Evolutionary conservation across 1,139 yeast genomes (phyloP), one percentile per base, ranked within the genome.

Genomic region (Spathaspora jeffriesii): DNA sequence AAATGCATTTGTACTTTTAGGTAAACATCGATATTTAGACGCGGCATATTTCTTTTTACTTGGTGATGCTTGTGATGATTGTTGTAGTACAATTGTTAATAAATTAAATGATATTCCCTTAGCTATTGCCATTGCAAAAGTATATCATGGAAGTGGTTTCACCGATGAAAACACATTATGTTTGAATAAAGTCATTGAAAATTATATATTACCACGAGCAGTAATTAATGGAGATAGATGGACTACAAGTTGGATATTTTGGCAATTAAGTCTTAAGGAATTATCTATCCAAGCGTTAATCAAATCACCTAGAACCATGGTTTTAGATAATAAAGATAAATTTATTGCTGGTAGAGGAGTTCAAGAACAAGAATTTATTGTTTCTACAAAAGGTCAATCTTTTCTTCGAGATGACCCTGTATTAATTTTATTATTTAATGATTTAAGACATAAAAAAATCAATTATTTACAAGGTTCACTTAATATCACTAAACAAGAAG

Each of bases 11-110:
- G 98, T 91, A 0, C 69, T 93, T 40, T 65, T 93, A 52, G 91
- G 98, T 48, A 89, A 90, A 59, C 99, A 91, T 62, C 71, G 98
- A 40, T 89, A 79, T 59, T 67, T 80, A 60, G 96, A 92, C 64
- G 96, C 98, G 0, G 97, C 98, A 0, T 84, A 87, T 30, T 92
- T 93, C 62, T 93, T 93, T 65, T 67, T 93, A 34, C 72, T 93
- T n/a, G 97, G 88, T 0, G 93, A 78, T 47, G 73, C 90, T 1
- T 67, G 89, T 17, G 79, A 78, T 47, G 99, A 93, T 64, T 84
- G 92, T 47, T 86, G 88, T 39, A 82, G 78, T 60, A 92, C 90
- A 0, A 61, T 93, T 36, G 78, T 87, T 21, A 80, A 73, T 45
- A 86, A 90, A 59, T 65, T 89, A 40, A 64, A 78, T 1, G 96